These are phyloP conservation scores for Penicillium sp. DNA, from an alignment of 2,329 filamentous ascomycete species.

Conservation along the genomic window DNA sequence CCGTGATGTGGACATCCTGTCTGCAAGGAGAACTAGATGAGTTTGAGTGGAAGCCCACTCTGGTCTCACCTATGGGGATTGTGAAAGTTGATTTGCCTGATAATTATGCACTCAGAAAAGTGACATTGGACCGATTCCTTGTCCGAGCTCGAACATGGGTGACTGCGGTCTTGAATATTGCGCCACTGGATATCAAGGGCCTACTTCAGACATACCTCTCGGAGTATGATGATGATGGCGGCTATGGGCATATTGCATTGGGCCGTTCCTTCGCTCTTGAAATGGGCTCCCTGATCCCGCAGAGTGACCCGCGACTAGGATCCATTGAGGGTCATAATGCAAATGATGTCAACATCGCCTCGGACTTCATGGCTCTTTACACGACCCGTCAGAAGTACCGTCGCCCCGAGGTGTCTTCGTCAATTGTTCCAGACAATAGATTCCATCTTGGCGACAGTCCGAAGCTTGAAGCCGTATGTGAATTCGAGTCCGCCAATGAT, in stretches of 20 bases:
- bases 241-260: conserved; percentile 86
- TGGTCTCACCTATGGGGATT: conserved; percentile 72
- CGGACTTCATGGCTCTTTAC: conserved; percentile 95
- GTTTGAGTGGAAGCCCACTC: conserved; percentile 81
- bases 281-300: conserved; percentile 82
- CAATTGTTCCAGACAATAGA: conserved; percentile 9
- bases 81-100: conserved; percentile 91
- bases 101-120: conserved; percentile 77
- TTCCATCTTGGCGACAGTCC: conserved; percentile 14
- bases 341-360: conserved; percentile 81
- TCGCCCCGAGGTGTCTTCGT: conserved; percentile 68
- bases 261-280: conserved; percentile 93
- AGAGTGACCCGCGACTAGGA: conserved; percentile 77
- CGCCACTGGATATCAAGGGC: conserved; percentile 91
- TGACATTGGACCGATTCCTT: conserved; percentile 75
- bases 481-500: conserved; percentile 39
- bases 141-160: conserved; percentile 80
- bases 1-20: conserved; percentile 93
- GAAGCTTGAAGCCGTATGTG: conserved; percentile 5
- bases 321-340: conserved; percentile 75
- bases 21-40: conserved; percentile 91
- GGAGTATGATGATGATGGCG: conserved; percentile 86
- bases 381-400: conserved; percentile 95
- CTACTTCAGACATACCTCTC: conserved; percentile 94
- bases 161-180: conserved; percentile 72